Evolutionary conservation across 192 early-diverging fungal genomes (phyloP), one percentile per base, ranked within the genome.

Genomic region (Coemansia sp.): DNA sequence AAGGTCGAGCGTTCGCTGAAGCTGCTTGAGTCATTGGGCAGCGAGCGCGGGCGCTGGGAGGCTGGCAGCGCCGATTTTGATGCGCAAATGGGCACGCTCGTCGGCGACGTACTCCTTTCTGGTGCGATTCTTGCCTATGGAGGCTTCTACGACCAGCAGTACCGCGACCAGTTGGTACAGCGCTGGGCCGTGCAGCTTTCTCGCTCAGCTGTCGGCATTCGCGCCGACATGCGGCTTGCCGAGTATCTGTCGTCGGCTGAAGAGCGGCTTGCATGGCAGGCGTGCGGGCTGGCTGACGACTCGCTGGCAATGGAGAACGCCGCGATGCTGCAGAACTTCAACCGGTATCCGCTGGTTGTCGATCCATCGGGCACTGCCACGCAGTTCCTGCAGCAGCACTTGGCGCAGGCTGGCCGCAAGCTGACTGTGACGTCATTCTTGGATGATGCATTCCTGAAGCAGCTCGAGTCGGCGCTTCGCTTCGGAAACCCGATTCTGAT

Each of bases 401-500:
- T 50, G 34, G 60, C 8, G 55, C 53, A 25, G 41, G 61, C 67
- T 42, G 65, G 66, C 49, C 86, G 90, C 48, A 94, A 93, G 76
- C 89, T 99, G 25, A 91, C 91, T 0, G 88, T 94, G 32, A 99
- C 98, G 33, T 94, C 92, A 77, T 99, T 99, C 88, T 85, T 98
- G 71, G 98, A 99, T 73, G 90, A 91, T 61, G 89, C 95, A 0
- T 99, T 98, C 83, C 80, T 96, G 41, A 99, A 99, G 85, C 93
- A 94, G 46, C 79, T 99, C 41, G 98, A 99, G 84, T 89, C 91
- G 82, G 96, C 96, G 34, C 83, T 99, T 59, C 91, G 98, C 66
- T 99, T 99, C 71, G 98, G 98, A 73, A 99, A 95, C 65, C 93
- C 97, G 10, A 88, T 99, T 36, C 81, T 99, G 50, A 92, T 99